Evolutionary conservation across 1,284 basidiomycete genomes (phyloP), one percentile per base, ranked within the genome.

Genomic region (Ganoderma lingzhi): DNA sequence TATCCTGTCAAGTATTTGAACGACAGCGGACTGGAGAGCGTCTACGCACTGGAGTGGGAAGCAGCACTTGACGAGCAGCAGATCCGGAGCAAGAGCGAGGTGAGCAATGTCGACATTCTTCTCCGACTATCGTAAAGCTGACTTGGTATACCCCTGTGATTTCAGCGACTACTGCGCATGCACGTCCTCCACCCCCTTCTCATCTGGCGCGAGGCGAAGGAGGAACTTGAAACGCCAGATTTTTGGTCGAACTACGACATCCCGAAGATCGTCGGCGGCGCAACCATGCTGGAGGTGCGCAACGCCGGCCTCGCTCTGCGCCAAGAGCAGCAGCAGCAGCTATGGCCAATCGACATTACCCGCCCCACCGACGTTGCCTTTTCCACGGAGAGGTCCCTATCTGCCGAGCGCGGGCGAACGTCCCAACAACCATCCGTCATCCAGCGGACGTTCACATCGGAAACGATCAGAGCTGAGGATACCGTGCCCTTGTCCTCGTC

Each of bases 131-230:
- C 12, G 35, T 37, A 51, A 19, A 45, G 37, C 59, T 62, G 32
- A 70, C 61, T 62, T 39, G 39, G 59, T 67, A 14, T 28, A 23
- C 23, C 19, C 61, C 56, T 61, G 41, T 42, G 39, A n/a, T 65
- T 15, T 42, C 73, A 96, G 92, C 83, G 86, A 39, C 80, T 95
- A 56, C 81, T 96, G 56, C 88, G 90, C n/a, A 84, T 85, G 62
- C 92, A 94, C 76, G 85, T 89, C 45, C 86, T 93, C 66, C 93
- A 96, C 77, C 91, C 94, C 2, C 82, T 88, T 17, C 83, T 96
- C 66, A 85, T 95, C 70, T 88, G 86, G 84, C 85, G 86, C 51
- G 89, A 91, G 74, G 86, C 88, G 63, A 78, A 80, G 14, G 83
- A 84, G 9, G 95, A 97, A 74, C 82, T 95, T 8, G 83, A 83